Percentiles rank a stretch among this genome's conserved stretches.
phyloP scores from a whole-genome alignment of 768 basidiomycete species.

The Heimioporus sp. region DNA sequence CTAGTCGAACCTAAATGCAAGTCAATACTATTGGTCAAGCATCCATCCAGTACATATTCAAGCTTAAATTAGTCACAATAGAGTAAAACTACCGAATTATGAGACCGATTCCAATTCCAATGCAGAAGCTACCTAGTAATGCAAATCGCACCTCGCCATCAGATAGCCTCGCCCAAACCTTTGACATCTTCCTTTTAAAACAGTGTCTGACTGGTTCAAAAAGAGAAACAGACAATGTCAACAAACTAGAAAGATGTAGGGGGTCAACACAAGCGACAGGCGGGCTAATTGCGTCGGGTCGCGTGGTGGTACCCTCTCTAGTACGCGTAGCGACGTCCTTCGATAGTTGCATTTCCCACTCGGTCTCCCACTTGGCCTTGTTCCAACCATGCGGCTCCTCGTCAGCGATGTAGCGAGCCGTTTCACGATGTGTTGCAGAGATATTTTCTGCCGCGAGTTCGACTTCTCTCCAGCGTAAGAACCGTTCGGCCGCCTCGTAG shows the following conservation, averaged over 20 bases:
- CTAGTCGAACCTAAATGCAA: no score
- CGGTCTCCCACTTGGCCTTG: constrained; percentile 64
- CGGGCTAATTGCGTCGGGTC: constrained; percentile 11
- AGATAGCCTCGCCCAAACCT: constrained; percentile 23
- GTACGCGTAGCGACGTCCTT: constrained; percentile 54
- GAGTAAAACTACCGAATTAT: constrained; percentile 24
- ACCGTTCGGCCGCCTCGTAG: constrained; percentile 64
- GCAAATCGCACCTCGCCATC: constrained; percentile 31
- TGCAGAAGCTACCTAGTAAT: constrained; percentile 42
- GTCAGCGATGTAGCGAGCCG: constrained; percentile 9
- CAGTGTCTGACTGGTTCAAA: constrained; percentile 42
- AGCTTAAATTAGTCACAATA: no score
- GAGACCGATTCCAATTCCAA: constrained; percentile 44
- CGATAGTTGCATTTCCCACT: constrained; percentile 62
- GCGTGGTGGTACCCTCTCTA: constrained; percentile 38
- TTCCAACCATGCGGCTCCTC: constrained; percentile 43
- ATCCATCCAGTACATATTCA: no score
- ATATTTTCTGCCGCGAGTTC: constrained; percentile 53
- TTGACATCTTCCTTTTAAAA: constrained; percentile 23
- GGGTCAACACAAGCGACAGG: constrained; percentile 52
- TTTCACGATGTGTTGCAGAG: constrained; percentile 30
- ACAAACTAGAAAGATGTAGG: constrained; percentile 61
- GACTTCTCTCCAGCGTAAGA: constrained; percentile 71
- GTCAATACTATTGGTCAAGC: no score
- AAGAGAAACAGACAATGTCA: constrained; percentile 61